Base-by-base conservation (phyloP, 2,329 filamentous ascomycete genomes). In the Xylaria digitata region DNA sequence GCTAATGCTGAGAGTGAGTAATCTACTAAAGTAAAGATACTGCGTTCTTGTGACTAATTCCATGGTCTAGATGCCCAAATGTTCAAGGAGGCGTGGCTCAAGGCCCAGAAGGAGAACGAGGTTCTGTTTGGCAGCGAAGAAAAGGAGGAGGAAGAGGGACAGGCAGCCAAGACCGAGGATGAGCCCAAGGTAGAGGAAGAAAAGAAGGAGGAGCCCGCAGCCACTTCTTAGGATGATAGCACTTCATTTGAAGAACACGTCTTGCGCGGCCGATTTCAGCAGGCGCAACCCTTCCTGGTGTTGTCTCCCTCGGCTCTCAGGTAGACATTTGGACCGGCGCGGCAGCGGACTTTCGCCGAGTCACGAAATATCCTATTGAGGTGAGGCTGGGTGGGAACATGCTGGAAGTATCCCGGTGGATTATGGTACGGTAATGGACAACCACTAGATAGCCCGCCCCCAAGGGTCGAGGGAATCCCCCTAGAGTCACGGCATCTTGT, bases 71-170 rank as follows among this genome's bases (percentile, higher is more conserved):
- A 98, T 78, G 96, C 96, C 85, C 97, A 97, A 82, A 85, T 89
- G 68, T 98, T 99, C 89, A 98, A 97, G 87, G 95, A 98, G 73
- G 90, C 93, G 64, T 98, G 98, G 85, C 89, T 97, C 84, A 94
- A 96, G 86, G 95, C 96, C 61, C 94, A 97, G 85, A 90, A 95
- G 84, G 94, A 97, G 80, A 99, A 98, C 83, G 94, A 96, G 86
- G 89, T 87, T 72, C 85, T 97, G 65, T 96, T 97, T 84, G 84
- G 86, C 34, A 48, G 62, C 53, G 69, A 75, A 26, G 68, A 76
- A 37, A 69, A 76, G 58, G 74, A 76, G 60, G 76, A 54, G 46
- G 57, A 57, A 49, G 62, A 64, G n/a, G n/a, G n/a, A n/a, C n/a
- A n/a, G 46, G 58, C 52, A 11, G 61, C 75, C 19, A 71, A 76